Percentiles rank a stretch among this genome's conserved stretches.
phyloP scores from a whole-genome alignment of 148 eudicot species.

The Diospyros lotus region DNA sequence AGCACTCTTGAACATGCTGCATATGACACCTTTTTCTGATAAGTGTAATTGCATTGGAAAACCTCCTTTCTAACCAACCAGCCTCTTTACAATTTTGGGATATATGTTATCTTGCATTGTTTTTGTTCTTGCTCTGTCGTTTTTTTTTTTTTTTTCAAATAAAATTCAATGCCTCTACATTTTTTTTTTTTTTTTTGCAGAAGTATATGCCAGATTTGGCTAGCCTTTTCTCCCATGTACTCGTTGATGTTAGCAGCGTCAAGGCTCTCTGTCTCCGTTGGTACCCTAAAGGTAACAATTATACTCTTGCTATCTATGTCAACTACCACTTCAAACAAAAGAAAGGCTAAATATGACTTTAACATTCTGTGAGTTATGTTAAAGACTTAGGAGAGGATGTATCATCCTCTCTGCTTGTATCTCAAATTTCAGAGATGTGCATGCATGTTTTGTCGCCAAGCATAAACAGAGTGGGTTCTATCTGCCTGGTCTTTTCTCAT shows the following conservation, averaged over 20 bases:
- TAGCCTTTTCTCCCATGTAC: constrained; percentile 64
- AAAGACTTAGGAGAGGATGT: neutral
- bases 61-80: neutral
- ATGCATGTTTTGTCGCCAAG: too few relatives aligned
- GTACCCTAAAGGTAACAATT: constrained; percentile 72
- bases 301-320: neutral
- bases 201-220: constrained; percentile 97
- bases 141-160: neutral
- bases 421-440: too few relatives aligned
- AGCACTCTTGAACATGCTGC: neutral
- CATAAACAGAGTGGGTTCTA: too few relatives aligned
- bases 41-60: neutral
- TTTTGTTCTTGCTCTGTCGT: neutral
- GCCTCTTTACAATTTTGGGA: neutral
- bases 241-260: constrained; percentile 91
- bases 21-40: neutral
- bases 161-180: too few relatives aligned
- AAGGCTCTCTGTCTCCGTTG: constrained; percentile 80
- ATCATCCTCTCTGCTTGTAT: too few relatives aligned
- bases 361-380: neutral
- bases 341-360: neutral
- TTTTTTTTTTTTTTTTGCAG: constrained; percentile 36
- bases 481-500: too few relatives aligned
- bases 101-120: neutral
- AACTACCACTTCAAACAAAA: neutral